Evolutionary conservation across 345 rosid species (phyloP), one percentile per base, ranked within the genome.

Genomic region (Sonneratia caseolaris): DNA sequence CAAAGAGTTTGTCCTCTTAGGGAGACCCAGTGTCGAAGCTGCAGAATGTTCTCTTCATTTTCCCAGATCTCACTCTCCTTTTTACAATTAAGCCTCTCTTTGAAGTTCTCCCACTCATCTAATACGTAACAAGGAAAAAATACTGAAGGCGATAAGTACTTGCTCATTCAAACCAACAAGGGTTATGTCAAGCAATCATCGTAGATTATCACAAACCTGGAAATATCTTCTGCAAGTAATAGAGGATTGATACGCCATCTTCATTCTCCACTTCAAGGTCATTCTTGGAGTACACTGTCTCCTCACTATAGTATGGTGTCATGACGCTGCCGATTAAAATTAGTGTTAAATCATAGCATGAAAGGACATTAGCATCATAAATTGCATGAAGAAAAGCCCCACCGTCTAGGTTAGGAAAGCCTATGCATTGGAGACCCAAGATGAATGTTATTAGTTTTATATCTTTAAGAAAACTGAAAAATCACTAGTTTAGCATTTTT

Each of bases 41-140:
- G 99, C 85, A 92, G 84, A 70, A 90, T 86, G 64, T 89, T 90
- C 84, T 95, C 97, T n/a, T 95, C 99, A 79, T 72, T 90, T 77
- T 89, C 97, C 91, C 86, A 86, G 78, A 87, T 82, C 70, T 89
- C 88, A 69, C 72, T 80, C 69, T 90, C 99, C 36, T 84, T 82
- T 79, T 84, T 85, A 76, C 97, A 90, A 73, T 82, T 85, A 64
- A 95, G 76, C 45, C 97, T 81, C 78, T 92, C 99, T 88, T 87
- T 85, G 80, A 95, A 90, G 85, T 92, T 92, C 59, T 87, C 91
- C 99, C 97, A 95, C 79, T 95, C 99, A 79, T 95, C 99, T 95
- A 79, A 32, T 68, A 22, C 49, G 3, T 47, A 47, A 22, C 32
- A 40, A 68, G n/a, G 51, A 71, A 47, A 47, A 47, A n/a, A 11